Evolutionary conservation across 768 basidiomycete genomes (phyloP).

Genomic region (Phanerochaete sordida): DNA sequence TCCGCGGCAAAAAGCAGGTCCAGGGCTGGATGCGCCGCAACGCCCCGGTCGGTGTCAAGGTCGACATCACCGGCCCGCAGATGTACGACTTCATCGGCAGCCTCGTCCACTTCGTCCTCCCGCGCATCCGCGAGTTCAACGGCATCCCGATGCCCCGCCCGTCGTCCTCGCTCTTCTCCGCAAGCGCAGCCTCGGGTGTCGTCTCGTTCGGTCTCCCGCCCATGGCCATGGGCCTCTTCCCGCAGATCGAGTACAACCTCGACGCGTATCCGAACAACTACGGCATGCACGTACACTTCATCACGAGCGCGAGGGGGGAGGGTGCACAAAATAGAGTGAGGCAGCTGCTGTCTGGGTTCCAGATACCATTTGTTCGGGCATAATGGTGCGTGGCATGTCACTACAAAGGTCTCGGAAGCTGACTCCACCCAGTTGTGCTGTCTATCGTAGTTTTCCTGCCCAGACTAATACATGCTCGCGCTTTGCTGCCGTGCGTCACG

Average conservation of each 20-base stretch:
- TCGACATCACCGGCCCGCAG: constrained; percentile 82
- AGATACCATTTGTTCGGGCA: constrained; percentile 76
- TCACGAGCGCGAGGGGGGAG: constrained; percentile 83
- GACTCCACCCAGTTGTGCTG: neutral
- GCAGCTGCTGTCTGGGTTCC: constrained; percentile 85
- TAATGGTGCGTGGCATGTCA: constrained; percentile 8
- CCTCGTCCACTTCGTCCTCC: constrained; percentile 92
- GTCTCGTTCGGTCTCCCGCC: constrained; percentile 87
- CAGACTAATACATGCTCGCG: neutral
- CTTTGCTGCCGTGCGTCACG: neutral
- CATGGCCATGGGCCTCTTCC: constrained; percentile 85
- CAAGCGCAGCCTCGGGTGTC: constrained; percentile 80
- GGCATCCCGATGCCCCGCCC: constrained; percentile 79
- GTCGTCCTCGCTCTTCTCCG: constrained; percentile 64
- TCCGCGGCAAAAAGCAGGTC: constrained; percentile 61
- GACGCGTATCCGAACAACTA: constrained; percentile 83
- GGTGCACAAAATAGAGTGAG: constrained; percentile 89
- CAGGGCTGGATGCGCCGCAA: constrained; percentile 84
- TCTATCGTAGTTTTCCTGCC: neutral
- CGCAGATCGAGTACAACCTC: constrained; percentile 91
- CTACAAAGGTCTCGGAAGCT: neutral
- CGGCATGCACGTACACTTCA: constrained; percentile 93
- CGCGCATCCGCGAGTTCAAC: constrained; percentile 85
- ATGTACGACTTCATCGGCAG: constrained; percentile 95
- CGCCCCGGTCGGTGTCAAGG: constrained; percentile 82